Conservation (phyloP, 805 yeast genomes). For the Candida pseudoglaebosa region DNA sequence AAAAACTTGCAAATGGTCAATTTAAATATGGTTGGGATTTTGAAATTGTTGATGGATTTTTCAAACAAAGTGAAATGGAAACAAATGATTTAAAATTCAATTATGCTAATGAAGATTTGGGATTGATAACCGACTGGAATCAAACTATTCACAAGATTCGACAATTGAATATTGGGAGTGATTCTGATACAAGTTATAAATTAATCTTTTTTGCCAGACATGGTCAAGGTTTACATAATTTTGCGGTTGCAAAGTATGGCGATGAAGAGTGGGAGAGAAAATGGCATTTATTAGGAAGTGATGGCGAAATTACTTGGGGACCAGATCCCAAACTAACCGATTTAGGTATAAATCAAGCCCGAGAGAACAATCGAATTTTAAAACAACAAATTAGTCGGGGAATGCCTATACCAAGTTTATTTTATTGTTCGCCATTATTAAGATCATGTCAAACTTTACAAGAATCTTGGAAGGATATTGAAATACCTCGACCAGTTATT, state of each 20-base stretch:
- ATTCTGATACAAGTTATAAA: constrained; percentile 36
- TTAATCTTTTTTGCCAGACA: constrained; percentile 55
- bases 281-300: constrained; percentile 49
- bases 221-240: constrained; percentile 65
- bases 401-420: constrained; percentile 48
- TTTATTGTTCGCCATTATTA: constrained; percentile 57
- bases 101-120: constrained; percentile 37
- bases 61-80: constrained; percentile 36
- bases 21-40: constrained; percentile 35
- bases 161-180: constrained; percentile 28
- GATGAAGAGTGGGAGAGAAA: constrained; percentile 47
- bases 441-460: constrained; percentile 52
- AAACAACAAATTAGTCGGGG: constrained; percentile 35
- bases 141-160: constrained; percentile 24
- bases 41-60: constrained; percentile 43
- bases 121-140: constrained; percentile 39
- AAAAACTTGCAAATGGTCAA: constrained; percentile 18
- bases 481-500: constrained; percentile 19
- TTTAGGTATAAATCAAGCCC: constrained; percentile 52
- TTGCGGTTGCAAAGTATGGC: constrained; percentile 49
- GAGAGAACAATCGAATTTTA: constrained; percentile 41
- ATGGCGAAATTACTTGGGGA: constrained; percentile 51
- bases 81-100: constrained; percentile 43
- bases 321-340: constrained; percentile 57
- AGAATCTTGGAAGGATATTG: constrained; percentile 43